Evolutionary conservation across 768 basidiomycete genomes (phyloP).

Genomic region (Kwoniella sp.): DNA sequence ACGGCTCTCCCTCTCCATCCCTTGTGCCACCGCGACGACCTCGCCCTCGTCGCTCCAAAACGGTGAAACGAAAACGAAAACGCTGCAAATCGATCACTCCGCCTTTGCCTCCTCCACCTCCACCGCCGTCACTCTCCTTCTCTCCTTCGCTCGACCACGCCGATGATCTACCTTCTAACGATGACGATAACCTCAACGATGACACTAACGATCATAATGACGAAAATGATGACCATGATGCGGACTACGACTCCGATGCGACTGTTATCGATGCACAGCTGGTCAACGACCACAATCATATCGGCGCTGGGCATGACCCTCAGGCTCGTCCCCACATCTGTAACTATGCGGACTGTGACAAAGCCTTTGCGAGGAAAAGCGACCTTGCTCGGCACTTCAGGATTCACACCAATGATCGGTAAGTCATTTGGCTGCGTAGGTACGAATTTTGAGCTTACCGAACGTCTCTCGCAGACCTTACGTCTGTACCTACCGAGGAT

Average conservation of each 20-base stretch:
- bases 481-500: constrained; percentile 37
- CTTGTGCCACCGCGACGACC: neutral
- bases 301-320: constrained; percentile 39
- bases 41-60: neutral
- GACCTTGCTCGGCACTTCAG: constrained; percentile 57
- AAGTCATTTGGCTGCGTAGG: constrained; percentile 26
- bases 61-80: neutral
- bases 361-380: constrained; percentile 57
- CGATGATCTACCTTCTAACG: neutral
- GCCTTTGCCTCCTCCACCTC: neutral
- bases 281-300: constrained; percentile 44
- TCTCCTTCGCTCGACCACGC: neutral
- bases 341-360: constrained; percentile 46
- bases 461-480: constrained; percentile 43
- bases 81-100: neutral
- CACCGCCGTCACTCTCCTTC: neutral
- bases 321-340: constrained; percentile 48
- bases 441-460: neutral
- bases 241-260: neutral
- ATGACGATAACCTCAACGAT: neutral
- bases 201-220: neutral
- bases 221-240: neutral
- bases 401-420: constrained; percentile 60
- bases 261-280: constrained; percentile 34
- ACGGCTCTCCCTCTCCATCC: neutral